Base-by-base conservation (phyloP, 331 rosid genomes). In the Cucumis variabilis region DNA sequence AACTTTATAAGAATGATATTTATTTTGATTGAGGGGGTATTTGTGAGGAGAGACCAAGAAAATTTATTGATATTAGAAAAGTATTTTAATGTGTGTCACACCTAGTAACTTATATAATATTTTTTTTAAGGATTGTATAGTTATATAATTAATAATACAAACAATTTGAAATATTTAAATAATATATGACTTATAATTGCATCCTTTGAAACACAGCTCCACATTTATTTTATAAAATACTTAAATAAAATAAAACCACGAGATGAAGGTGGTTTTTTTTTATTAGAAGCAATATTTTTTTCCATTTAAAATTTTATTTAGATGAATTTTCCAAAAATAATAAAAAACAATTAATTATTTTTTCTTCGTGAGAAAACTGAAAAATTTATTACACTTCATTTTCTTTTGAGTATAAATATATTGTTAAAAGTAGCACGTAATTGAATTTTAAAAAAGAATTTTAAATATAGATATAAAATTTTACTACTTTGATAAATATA, bases 141-240 rank as follows among this genome's bases (percentile, higher is more conserved):
- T 73, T 33, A 10, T 71, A 71, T 68, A 13, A 25, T 68, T 72
- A 33, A 72, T 17, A 30, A 72, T 33, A 30, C n/a, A 72, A 71
- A 71, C 78, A 33, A 72, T 72, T 72, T 72, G 51, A 33, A 30
- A 33, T 73, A 73, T 73, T 73, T 37, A 73, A 33, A 73, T 72
- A 73, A 37, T 24, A 21, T 37, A 37, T 37, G 27, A 37, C 11
- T 33, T 20, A 17, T 37, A 37, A 7, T 10, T 37, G 11, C 46
- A 37, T 73, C 25, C 11, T 73, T 72, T 19, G 11, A 44, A 2
- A 33, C 37, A 33, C 23, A 73, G 15, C n/a, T 73, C n/a, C 16
- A 72, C 51, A 33, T 73, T 3, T 37, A 20, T 19, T 33, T 73
- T 37, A 17, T 73, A 37, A 73, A 73, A 17, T 37, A 73, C 4